Base-by-base conservation (phyloP, 2,329 filamentous ascomycete genomes). In the Cryphonectria carpinicola region DNA sequence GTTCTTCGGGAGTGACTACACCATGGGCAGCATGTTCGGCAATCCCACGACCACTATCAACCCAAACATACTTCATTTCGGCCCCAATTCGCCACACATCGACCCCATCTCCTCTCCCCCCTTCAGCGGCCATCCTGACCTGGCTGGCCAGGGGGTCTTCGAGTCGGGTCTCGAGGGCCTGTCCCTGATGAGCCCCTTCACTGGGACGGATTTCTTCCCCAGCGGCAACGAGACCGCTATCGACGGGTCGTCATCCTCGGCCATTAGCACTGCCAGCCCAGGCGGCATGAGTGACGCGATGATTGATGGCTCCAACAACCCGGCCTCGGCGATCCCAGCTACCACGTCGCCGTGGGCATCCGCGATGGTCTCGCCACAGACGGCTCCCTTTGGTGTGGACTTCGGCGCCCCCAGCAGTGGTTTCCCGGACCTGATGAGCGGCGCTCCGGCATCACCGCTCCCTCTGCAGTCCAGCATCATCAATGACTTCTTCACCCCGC, bases 201-300 rank as follows among this genome's bases (percentile, higher is more conserved):
- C 63, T 32, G 43, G 28, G 37, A 17, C 37, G 76, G 89, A 92
- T 62, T 89, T 95, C 10, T 90, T 94, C 79, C 87, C 86, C 76
- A 88, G 87, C 70, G 83, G 85, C 69, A 92, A 92, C 76, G 94
- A 97, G 76, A 92, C 90, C 74, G 94, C 93, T 39, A 88, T 98
- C 68, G 95, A 97, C 76, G 94, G 93, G 71, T 98, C 96, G 14
- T 98, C 96, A 19, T 96, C 96, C 22, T 98, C 96, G 11, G 94
- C 94, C 63, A 95, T 98, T 80, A 98, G 95, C 83, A 97, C 93
- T 60, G 93, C 93, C 71, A 98, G 95, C 81, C 95, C 97, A 78
- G 95, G 93, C 79, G 93, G 92, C 66, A 93, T 95, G 80, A 97
- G 93, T 81, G 96, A 98, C 79, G 90, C 94, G 71, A 94, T 97